Conservation (phyloP, 2,329 filamentous ascomycete species). For the Albophoma yamanashiensis region DNA sequence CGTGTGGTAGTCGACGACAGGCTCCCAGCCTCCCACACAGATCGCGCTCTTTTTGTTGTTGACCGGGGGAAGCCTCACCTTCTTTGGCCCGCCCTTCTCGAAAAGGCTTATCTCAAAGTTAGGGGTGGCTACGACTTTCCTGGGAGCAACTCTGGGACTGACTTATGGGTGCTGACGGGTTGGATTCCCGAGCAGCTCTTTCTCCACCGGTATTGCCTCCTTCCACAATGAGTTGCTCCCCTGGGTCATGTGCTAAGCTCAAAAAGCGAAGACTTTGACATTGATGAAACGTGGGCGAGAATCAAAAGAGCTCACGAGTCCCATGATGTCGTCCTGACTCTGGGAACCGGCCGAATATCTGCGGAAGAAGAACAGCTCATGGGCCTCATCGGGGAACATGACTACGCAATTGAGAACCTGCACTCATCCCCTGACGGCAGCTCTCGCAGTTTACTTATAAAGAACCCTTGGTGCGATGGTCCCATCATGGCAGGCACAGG, state of each 20-base stretch:
- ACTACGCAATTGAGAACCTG: constrained; percentile 84
- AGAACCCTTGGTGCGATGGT: constrained; percentile 92
- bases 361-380: constrained; percentile 66
- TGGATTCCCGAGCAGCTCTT: constrained; percentile 98
- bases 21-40: constrained; percentile 65
- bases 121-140: constrained; percentile 96
- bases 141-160: constrained; percentile 92
- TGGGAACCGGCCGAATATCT: constrained; percentile 80
- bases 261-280: constrained; percentile 62
- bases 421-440: constrained; percentile 44
- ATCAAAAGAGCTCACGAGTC: constrained; percentile 64
- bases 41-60: constrained; percentile 73
- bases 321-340: constrained; percentile 76
- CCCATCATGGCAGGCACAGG: constrained; percentile 46
- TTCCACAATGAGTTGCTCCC: background rate
- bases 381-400: constrained; percentile 81
- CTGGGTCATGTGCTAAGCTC: background rate
- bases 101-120: constrained; percentile 95
- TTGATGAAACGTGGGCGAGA: constrained; percentile 66
- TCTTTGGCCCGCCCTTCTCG: constrained; percentile 84
- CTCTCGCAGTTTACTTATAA: constrained; percentile 61
- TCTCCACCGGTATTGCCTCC: constrained; percentile 51
- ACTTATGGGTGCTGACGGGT: constrained; percentile 83
- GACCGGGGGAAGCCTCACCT: constrained; percentile 73
- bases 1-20: constrained; percentile 83